These are phyloP conservation scores for Panicum virgatum DNA, from an alignment of 202 grass and related monocot species.

Conservation along the genomic window DNA sequence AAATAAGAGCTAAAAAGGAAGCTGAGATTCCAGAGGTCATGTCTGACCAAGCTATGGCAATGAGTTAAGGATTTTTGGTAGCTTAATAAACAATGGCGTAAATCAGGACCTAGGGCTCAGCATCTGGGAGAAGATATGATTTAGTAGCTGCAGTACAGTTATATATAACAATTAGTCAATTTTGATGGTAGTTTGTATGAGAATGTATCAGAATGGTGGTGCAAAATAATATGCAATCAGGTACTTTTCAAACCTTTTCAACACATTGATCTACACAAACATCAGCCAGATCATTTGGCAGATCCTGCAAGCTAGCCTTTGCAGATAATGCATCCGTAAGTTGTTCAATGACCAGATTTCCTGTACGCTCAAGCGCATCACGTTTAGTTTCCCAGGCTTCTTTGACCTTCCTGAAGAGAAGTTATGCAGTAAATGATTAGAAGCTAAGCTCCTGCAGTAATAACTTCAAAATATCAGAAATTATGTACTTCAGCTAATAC, in stretches of 20 bases:
- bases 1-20: not conserved
- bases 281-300: constrained; percentile 63
- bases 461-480: constrained; percentile 19
- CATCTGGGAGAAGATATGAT: not conserved
- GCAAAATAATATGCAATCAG: constrained; percentile 10
- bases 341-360: constrained; percentile 72
- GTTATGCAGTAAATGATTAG: not conserved
- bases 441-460: not conserved
- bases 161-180: constrained; percentile 7
- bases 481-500: constrained; percentile 39
- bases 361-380: constrained; percentile 64
- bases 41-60: not conserved
- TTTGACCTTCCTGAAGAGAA: constrained; percentile 71
- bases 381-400: constrained; percentile 90
- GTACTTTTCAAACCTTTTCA: constrained; percentile 63
- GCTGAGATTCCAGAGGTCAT: not conserved
- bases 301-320: constrained; percentile 62
- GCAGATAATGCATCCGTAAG: constrained; percentile 75
- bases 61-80: not conserved
- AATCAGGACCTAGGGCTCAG: not conserved
- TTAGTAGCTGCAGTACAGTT: not conserved
- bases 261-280: constrained; percentile 65
- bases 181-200: not conserved
- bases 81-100: constrained; percentile 1
- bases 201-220: not conserved